Evolutionary conservation across 2,329 filamentous ascomycete genomes (phyloP).

Genomic region (Trichophyton mentagrophytes): DNA sequence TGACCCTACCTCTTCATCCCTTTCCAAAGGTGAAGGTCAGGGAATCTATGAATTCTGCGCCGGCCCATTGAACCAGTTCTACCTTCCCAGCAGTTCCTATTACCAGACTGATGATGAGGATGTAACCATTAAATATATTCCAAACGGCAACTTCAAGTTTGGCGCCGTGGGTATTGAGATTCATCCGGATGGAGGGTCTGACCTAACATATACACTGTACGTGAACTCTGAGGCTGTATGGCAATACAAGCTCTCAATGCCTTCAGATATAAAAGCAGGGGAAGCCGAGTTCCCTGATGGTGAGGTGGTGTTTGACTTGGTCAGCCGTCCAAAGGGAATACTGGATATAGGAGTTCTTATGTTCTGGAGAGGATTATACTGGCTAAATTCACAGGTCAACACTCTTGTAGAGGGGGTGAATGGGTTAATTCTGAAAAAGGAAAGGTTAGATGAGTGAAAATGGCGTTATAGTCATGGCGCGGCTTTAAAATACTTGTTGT

Average conservation of each 20-base stretch:
- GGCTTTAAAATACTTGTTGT: neutral
- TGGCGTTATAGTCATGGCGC: neutral
- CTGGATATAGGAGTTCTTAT: neutral
- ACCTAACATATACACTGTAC: constrained; percentile 68
- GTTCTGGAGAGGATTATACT: neutral
- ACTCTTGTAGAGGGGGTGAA: neutral
- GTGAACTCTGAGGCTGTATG: constrained; percentile 70
- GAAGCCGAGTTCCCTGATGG: constrained; percentile 19
- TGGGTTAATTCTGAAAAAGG: neutral
- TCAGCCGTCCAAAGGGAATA: neutral
- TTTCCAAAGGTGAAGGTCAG: constrained; percentile 20
- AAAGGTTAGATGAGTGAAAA: neutral
- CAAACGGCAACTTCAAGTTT: constrained; percentile 80
- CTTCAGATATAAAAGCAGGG: constrained; percentile 15
- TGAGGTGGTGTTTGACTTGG: constrained; percentile 22
- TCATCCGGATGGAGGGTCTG: constrained; percentile 41
- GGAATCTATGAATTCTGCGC: constrained; percentile 76
- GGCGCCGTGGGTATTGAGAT: constrained; percentile 68
- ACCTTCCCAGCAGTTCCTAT: constrained; percentile 73
- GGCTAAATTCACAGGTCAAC: neutral
- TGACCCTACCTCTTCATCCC: constrained; percentile 12
- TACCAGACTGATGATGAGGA: constrained; percentile 69
- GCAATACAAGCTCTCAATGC: constrained; percentile 39
- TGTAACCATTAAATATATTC: constrained; percentile 67
- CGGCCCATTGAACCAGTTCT: constrained; percentile 87